A percentile compares a stretch with the other conserved stretches of the same genome.
These are phyloP conservation scores for Metschnikowia reukaufii DNA, from an alignment of 805 yeast genomes.

Conservation along the genomic window DNA sequence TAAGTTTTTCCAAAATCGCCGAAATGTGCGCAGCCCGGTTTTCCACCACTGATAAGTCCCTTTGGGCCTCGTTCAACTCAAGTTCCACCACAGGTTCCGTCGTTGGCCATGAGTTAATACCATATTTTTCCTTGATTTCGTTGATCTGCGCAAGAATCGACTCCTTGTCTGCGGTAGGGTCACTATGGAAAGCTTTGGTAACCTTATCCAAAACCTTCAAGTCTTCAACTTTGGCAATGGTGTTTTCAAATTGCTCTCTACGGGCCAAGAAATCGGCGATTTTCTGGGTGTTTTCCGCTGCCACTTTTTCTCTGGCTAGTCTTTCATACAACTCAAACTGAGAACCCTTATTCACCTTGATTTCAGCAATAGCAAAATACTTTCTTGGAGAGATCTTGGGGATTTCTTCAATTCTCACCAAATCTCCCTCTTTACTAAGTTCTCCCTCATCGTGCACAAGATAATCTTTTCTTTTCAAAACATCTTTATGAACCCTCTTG, in stretches of 20 bases:
- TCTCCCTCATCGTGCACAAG: constrained; percentile 93
- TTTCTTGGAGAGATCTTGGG: constrained; percentile 83
- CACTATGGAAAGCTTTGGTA: constrained; percentile 26
- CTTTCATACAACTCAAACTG: constrained; percentile 79
- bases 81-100: constrained; percentile 39
- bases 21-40: constrained; percentile 34
- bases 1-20: constrained; percentile 37
- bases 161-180: constrained; percentile 24
- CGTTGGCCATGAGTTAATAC: constrained; percentile 42
- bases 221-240: constrained; percentile 38
- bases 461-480: constrained; percentile 76
- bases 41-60: constrained; percentile 30
- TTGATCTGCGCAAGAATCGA: constrained; percentile 32
- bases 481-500: constrained; percentile 68
- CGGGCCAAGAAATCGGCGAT: constrained; percentile 54
- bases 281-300: constrained; percentile 61
- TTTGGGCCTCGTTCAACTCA: constrained; percentile 28
- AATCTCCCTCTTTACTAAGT: constrained; percentile 90
- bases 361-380: constrained; percentile 89
- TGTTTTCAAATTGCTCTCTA: constrained; percentile 28
- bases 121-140: constrained; percentile 37
- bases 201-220: constrained; percentile 36
- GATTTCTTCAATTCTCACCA: constrained; percentile 87
- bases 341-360: constrained; percentile 85
- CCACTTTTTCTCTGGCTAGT: constrained; percentile 67